phyloP scores from a whole-genome alignment of 192 early-diverging fungal species.

The Geranomyces michiganensis region DNA sequence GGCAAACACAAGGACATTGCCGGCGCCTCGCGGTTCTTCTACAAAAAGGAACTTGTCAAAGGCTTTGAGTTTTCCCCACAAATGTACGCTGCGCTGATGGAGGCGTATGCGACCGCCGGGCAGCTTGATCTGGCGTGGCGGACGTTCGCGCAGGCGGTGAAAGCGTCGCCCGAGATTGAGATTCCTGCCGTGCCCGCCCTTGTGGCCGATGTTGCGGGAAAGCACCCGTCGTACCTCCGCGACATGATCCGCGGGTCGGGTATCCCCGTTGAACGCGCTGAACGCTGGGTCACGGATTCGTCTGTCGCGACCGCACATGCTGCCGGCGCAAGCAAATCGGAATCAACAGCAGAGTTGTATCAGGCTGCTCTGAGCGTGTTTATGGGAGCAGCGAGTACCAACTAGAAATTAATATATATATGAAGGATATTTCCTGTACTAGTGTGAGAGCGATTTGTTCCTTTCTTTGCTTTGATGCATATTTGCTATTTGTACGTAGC shows the following conservation, averaged over 20 bases:
- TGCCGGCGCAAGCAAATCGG: too few relatives aligned
- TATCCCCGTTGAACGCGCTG: constrained; percentile 14
- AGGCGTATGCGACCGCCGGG: constrained; percentile 21
- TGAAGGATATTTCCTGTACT: too few relatives aligned
- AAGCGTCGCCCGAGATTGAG: background rate
- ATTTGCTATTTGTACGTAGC: too few relatives aligned
- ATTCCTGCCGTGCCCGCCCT: background rate
- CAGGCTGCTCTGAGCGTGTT: too few relatives aligned
- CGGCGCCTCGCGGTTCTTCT: constrained; percentile 26
- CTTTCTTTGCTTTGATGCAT: too few relatives aligned
- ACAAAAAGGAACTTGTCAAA: constrained; percentile 36
- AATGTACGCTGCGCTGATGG: constrained; percentile 33
- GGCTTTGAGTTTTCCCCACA: constrained; percentile 14
- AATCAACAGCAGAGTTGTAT: too few relatives aligned
- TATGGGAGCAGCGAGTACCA: too few relatives aligned
- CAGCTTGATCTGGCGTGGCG: constrained; percentile 34
- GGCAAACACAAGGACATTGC: constrained; percentile 24
- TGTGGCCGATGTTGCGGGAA: constrained; percentile 15
- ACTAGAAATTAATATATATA: too few relatives aligned
- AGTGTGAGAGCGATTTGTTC: too few relatives aligned
- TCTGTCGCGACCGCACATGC: too few relatives aligned
- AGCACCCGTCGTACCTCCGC: constrained; percentile 14
- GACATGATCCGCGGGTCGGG: constrained; percentile 10
- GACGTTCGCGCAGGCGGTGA: constrained; percentile 9
- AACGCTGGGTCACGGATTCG: too few relatives aligned